Conservation (phyloP, 148 eudicot species). For the Pouteria glomerata region DNA sequence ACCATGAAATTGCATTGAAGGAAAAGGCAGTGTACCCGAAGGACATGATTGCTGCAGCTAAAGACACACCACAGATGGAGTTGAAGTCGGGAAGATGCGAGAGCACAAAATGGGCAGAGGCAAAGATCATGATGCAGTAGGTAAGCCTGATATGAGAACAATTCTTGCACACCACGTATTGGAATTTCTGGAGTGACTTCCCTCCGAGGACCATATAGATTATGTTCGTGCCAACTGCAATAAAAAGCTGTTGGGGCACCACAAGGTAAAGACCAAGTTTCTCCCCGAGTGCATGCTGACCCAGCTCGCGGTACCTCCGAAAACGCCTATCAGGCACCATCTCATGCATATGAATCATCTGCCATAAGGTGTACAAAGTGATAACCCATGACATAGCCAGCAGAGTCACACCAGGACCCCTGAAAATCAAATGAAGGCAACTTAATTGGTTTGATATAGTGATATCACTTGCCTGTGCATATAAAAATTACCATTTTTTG, state of each 20-base stretch:
- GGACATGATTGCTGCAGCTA: conserved; percentile 34
- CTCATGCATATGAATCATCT: conserved; percentile 35
- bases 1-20: neutral
- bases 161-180: conserved; percentile 16
- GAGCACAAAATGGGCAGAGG: conserved; percentile 32
- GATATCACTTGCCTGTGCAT: too few relatives aligned
- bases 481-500: too few relatives aligned
- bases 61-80: conserved; percentile 27
- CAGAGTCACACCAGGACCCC: conserved; percentile 32
- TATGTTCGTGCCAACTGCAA: conserved; percentile 23
- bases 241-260: conserved; percentile 29
- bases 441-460: too few relatives aligned
- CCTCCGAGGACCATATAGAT: conserved; percentile 33
- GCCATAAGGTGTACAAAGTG: too few relatives aligned
- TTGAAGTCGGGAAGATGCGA: too few relatives aligned
- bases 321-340: conserved; percentile 33
- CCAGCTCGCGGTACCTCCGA: conserved; percentile 31
- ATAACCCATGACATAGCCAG: conserved; percentile 25
- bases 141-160: conserved; percentile 23
- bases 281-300: conserved; percentile 29
- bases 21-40: conserved; percentile 16
- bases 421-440: neutral
- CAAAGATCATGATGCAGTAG: conserved; percentile 29
- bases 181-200: conserved; percentile 20
- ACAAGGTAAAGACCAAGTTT: conserved; percentile 29